phyloP scores from a whole-genome alignment of 2,329 filamentous ascomycete species.

The Paramyrothecium roridum region DNA sequence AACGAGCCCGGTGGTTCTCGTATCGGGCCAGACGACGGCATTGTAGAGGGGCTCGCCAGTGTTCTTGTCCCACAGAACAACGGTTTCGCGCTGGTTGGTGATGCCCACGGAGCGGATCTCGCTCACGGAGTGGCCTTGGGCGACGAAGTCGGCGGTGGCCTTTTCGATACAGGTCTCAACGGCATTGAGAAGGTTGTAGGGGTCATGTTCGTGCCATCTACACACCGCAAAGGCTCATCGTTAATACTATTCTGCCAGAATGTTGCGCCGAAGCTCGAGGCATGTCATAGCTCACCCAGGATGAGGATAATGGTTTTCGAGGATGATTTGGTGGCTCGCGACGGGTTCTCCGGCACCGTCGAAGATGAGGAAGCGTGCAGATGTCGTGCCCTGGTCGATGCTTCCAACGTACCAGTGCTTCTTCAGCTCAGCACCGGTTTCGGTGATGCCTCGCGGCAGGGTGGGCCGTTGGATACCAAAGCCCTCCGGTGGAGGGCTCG shows the following conservation, averaged over 20 bases:
- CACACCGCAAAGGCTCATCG: not conserved
- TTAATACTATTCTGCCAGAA: slow-evolving; percentile 3
- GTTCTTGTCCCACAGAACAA: slow-evolving; percentile 76
- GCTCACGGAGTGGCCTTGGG: slow-evolving; percentile 62
- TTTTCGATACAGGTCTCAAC: slow-evolving; percentile 78
- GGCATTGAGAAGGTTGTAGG: slow-evolving; percentile 69
- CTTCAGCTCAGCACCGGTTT: slow-evolving; percentile 26
- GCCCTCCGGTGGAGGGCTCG: not conserved
- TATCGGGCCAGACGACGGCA: slow-evolving; percentile 89
- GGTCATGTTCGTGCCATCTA: slow-evolving; percentile 90
- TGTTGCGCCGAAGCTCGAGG: not conserved
- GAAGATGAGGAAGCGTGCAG: slow-evolving; percentile 87
- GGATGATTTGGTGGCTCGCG: slow-evolving; percentile 82
- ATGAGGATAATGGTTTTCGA: slow-evolving; percentile 78
- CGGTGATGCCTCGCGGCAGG: slow-evolving; percentile 25
- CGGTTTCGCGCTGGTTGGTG: slow-evolving; percentile 89
- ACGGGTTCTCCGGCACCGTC: slow-evolving; percentile 74
- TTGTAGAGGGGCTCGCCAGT: slow-evolving; percentile 81
- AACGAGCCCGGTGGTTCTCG: slow-evolving; percentile 68
- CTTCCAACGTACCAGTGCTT: slow-evolving; percentile 72
- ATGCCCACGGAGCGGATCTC: slow-evolving; percentile 79
- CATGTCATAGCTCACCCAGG: slow-evolving; percentile 64
- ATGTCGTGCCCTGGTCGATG: slow-evolving; percentile 90
- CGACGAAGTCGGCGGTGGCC: slow-evolving; percentile 67
- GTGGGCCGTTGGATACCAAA: not conserved